These are phyloP conservation scores for Aspergillus spinulosporus DNA, from an alignment of 2,329 filamentous ascomycete species.

Conservation along the genomic window DNA sequence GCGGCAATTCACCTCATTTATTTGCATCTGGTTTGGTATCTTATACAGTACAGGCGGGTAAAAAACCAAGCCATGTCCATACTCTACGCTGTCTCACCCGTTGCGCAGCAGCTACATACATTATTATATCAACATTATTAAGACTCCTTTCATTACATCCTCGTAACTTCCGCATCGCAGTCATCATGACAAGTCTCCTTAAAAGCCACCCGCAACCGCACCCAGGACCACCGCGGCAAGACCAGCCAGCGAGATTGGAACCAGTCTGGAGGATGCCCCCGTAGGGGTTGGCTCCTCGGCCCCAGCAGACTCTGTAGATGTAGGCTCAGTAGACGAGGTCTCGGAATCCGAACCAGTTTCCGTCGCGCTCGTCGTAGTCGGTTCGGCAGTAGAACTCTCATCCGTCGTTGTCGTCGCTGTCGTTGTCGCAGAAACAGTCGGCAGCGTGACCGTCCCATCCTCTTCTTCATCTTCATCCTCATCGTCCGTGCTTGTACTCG, in stretches of 20 bases:
- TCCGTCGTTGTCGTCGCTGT: background rate
- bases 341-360: background rate
- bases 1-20: background rate
- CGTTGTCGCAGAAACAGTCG: background rate
- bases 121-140: too few species aligned
- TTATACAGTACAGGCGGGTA: too few species aligned
- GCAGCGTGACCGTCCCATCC: background rate
- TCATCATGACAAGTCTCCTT: too few species aligned
- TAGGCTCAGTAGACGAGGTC: background rate
- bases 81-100: too few species aligned
- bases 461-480: background rate
- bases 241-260: background rate
- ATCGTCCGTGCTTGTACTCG: background rate
- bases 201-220: background rate
- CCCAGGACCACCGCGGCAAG: background rate
- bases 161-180: background rate
- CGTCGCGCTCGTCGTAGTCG: background rate
- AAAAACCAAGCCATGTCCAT: too few species aligned
- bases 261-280: background rate
- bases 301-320: background rate
- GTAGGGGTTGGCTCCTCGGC: background rate
- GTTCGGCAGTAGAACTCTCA: background rate
- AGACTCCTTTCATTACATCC: background rate
- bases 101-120: too few species aligned
- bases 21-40: background rate